Evolutionary conservation across 164 flowering plant species (phyloP).

Genomic region (Pachysandra terminalis): DNA sequence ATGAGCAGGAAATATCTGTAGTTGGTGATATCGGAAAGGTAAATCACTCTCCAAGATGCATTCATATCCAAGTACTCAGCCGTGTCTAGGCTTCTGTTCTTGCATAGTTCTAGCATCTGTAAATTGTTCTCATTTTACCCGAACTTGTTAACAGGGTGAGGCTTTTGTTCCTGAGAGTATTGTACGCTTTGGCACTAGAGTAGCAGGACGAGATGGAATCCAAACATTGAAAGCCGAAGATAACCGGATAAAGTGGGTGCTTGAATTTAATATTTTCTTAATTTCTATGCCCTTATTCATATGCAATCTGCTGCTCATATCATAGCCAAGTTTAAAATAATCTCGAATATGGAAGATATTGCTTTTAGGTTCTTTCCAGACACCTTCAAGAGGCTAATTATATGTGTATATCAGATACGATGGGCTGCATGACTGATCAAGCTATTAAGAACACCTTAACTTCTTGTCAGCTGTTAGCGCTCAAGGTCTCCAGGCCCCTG

Average conservation of each 20-base stretch:
- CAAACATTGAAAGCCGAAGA: slow-evolving; percentile 61
- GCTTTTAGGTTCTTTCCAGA: neutral
- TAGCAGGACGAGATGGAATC: slow-evolving; percentile 68
- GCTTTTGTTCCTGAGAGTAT: slow-evolving; percentile 87
- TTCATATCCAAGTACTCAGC: neutral
- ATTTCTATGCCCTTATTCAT: neutral
- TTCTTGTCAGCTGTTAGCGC: slow-evolving; percentile 65
- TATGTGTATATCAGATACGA: slow-evolving; percentile 52
- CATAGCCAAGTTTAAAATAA: too few relatives aligned
- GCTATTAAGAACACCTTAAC: slow-evolving; percentile 85
- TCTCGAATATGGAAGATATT: neutral
- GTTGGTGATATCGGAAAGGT: slow-evolving; percentile 92
- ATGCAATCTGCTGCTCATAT: neutral
- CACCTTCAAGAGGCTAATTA: neutral
- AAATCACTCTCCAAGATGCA: neutral
- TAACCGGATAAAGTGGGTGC: slow-evolving; percentile 60
- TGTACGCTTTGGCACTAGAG: slow-evolving; percentile 65
- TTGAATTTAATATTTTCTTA: neutral
- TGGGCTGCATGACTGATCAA: slow-evolving; percentile 93
- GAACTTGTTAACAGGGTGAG: slow-evolving; percentile 58
- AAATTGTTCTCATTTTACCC: neutral
- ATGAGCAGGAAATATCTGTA: slow-evolving; percentile 96
- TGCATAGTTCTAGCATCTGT: neutral
- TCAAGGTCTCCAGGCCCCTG: slow-evolving; percentile 43
- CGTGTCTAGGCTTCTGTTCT: neutral